These are phyloP conservation scores for Monosporascus sp. DNA, from an alignment of 2,329 filamentous ascomycete species.

Conservation along the genomic window DNA sequence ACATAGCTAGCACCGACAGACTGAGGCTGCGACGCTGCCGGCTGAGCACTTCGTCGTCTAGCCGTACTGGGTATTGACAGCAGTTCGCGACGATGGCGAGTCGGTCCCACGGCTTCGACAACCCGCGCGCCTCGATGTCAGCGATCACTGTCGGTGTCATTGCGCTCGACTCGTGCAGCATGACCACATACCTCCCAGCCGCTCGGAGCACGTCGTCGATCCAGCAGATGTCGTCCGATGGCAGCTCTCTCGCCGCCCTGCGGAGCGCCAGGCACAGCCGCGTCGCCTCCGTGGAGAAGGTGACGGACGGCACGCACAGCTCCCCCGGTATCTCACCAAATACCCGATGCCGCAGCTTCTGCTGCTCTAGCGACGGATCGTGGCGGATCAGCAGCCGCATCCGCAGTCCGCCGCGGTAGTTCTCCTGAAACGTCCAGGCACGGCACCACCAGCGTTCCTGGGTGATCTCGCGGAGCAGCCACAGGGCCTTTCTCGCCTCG, in stretches of 20 bases:
- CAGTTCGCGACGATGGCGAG: slow-evolving; percentile 28
- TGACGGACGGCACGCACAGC: slow-evolving; percentile 17
- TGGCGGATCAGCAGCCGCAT: slow-evolving; percentile 26
- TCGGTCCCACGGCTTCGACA: slow-evolving; percentile 20
- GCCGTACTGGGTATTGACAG: slow-evolving; percentile 23
- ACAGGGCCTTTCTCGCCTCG: slow-evolving; percentile 12
- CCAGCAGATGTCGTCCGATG: slow-evolving; percentile 1
- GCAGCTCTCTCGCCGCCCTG: background rate
- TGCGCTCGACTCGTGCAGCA: slow-evolving; percentile 15
- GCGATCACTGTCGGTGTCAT: slow-evolving; percentile 22
- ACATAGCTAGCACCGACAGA: slow-evolving; percentile 23
- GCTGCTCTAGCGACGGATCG: slow-evolving; percentile 8
- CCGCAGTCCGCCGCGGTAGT: slow-evolving; percentile 20
- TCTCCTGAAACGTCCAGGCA: slow-evolving; percentile 30
- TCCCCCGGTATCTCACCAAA: slow-evolving; percentile 16
- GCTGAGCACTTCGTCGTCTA: slow-evolving; percentile 15
- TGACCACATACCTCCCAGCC: slow-evolving; percentile 21
- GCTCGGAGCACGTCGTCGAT: slow-evolving; percentile 13
- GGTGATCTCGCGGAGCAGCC: slow-evolving; percentile 19
- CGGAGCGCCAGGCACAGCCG: slow-evolving; percentile 19
- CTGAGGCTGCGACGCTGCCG: slow-evolving; percentile 14
- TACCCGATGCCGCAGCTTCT: slow-evolving; percentile 10
- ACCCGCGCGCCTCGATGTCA: slow-evolving; percentile 16
- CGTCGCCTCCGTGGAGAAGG: slow-evolving; percentile 17
- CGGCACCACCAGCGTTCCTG: slow-evolving; percentile 24